Percentiles rank a stretch among this genome's conserved stretches.
These are phyloP conservation scores for Lindgomyces ingoldianus DNA, from an alignment of 495 filamentous ascomycete species.

Conservation along the genomic window DNA sequence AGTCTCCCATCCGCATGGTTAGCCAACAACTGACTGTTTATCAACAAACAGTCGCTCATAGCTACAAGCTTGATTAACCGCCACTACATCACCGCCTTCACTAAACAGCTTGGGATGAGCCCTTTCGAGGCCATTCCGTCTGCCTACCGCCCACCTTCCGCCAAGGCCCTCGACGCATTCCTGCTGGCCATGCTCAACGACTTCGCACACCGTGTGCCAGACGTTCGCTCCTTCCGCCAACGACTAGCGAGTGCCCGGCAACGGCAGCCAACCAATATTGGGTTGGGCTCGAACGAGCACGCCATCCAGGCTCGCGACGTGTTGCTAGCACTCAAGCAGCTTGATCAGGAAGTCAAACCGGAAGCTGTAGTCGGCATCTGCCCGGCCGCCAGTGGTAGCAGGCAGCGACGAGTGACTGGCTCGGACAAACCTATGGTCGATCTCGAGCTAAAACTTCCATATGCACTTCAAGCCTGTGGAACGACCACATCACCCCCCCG, in stretches of 20 bases:
- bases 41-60: background rate
- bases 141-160: background rate
- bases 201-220: background rate
- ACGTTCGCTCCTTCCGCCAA: background rate
- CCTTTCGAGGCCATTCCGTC: background rate
- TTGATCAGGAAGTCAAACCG: background rate
- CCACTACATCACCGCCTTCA: background rate
- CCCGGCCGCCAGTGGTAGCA: background rate
- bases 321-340: background rate
- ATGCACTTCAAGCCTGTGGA: no score
- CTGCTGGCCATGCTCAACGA: background rate
- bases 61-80: background rate
- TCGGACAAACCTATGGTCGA: no score
- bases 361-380: background rate
- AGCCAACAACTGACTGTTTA: background rate
- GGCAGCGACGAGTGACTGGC: background rate
- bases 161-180: background rate
- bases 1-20: no score
- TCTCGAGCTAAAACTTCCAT: no score
- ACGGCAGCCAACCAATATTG: background rate
- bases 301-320: background rate
- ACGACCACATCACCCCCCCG: no score
- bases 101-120: background rate
- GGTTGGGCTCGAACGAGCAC: background rate
- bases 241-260: background rate